Conservation (phyloP, 768 basidiomycete genomes). For the Terana coerulea region DNA sequence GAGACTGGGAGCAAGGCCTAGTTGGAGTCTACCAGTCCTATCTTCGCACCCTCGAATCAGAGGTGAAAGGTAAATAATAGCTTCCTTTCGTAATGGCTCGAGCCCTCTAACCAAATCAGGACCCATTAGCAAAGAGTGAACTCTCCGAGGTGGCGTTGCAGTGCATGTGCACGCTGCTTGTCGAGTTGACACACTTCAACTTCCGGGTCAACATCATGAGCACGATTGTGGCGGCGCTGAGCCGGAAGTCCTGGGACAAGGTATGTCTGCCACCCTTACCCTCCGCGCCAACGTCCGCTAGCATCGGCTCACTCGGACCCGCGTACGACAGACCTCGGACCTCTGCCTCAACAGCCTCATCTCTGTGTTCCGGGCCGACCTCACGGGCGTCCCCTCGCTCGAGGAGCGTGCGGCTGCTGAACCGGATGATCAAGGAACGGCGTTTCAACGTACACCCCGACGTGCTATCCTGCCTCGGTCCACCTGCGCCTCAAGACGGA, state of each 20-base stretch:
- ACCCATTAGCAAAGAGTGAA: constrained; percentile 52
- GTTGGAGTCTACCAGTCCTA: constrained; percentile 86
- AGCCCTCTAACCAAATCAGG: constrained; percentile 6
- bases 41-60: constrained; percentile 78
- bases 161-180: constrained; percentile 84
- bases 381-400: constrained; percentile 76
- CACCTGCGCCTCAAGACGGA: constrained; percentile 86
- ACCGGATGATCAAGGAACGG: constrained; percentile 94
- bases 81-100: background rate
- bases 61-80: constrained; percentile 74
- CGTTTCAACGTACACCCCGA: constrained; percentile 88
- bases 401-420: constrained; percentile 87
- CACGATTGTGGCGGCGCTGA: constrained; percentile 76
- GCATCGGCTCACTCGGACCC: background rate
- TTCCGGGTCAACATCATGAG: constrained; percentile 92
- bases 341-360: constrained; percentile 80
- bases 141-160: constrained; percentile 68
- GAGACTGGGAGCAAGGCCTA: constrained; percentile 96
- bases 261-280: constrained; percentile 40
- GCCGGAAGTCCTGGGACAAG: constrained; percentile 85
- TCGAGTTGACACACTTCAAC: constrained; percentile 92
- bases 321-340: constrained; percentile 64
- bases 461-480: constrained; percentile 78
- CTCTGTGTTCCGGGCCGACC: constrained; percentile 78
- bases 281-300: constrained; percentile 12